Percentiles rank a stretch among this genome's conserved stretches.
phyloP scores from a whole-genome alignment of 495 filamentous ascomycete species.

The Neurospora sublineolata region DNA sequence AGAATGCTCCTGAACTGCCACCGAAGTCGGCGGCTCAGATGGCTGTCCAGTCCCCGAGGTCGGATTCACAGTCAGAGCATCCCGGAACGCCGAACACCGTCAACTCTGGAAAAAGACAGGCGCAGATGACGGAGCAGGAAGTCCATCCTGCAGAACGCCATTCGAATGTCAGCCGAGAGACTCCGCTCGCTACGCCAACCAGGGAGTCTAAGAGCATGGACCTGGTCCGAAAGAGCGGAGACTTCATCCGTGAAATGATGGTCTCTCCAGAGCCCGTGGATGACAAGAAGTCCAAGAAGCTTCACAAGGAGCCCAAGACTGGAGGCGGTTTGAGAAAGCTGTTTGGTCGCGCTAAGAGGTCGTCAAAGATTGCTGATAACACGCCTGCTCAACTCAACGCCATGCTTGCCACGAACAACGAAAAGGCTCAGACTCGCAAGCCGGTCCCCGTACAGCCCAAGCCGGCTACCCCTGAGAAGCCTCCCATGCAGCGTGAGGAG shows the following conservation, averaged over 20 bases:
- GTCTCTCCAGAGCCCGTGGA: constrained; percentile 35
- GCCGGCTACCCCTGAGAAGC: constrained; percentile 19
- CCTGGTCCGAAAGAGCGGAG: constrained; percentile 24
- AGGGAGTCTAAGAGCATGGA: constrained; percentile 29
- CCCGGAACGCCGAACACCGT: neutral
- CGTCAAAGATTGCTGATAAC: constrained; percentile 39
- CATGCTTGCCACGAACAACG: constrained; percentile 15
- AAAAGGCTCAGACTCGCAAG: constrained; percentile 12
- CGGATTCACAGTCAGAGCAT: neutral
- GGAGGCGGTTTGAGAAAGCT: constrained; percentile 46
- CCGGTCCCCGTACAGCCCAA: constrained; percentile 11
- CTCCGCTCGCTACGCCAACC: constrained; percentile 28
- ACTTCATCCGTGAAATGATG: constrained; percentile 30
- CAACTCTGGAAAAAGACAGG: neutral
- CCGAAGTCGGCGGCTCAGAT: constrained; percentile 20
- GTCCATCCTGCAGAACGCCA: constrained; percentile 27
- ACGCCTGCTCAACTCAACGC: constrained; percentile 29
- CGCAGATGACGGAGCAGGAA: constrained; percentile 17
- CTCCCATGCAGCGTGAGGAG: constrained; percentile 13
- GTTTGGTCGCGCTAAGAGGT: constrained; percentile 50
- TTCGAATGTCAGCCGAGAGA: constrained; percentile 20
- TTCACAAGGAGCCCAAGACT: constrained; percentile 41
- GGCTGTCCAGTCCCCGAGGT: neutral
- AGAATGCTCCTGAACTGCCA: constrained; percentile 22
- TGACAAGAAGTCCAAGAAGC: constrained; percentile 40